Base-by-base conservation (phyloP, 495 filamentous ascomycete genomes). In the Durotheca rogersii region DNA sequence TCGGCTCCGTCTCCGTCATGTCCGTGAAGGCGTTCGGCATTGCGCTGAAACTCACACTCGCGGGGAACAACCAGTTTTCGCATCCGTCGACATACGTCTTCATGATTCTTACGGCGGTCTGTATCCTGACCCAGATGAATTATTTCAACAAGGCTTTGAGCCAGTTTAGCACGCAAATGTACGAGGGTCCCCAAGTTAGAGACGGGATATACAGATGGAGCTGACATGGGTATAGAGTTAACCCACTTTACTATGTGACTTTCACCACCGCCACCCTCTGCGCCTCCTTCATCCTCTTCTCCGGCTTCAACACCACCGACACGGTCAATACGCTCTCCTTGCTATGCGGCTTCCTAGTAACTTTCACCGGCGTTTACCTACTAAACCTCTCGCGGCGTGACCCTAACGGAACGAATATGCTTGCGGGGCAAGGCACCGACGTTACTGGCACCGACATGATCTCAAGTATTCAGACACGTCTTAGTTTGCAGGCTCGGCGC, bases 141-240 rank as follows among this genome's bases (percentile, higher is more conserved):
- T 98, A 97, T 69, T 95, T 98, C 69, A 98, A 98, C 76, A 98
- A 98, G 70, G 93, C 93, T 20, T 76, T 98, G 56, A 95, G 88
- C 70, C 89, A 95, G 62, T 98, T 96, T 72, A 90, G 89, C 11
- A 96, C 94, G 18, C 91, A 90, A 44, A 90, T 98, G 92, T 96
- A 81, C 70, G 85, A 72, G 10, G 37, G 34, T 36, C 29, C 10
- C 23, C 2, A 14, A 17, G 15, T 42, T 44, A 34, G 2, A 33
- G 15, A 14, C 27, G 33, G 4, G 11, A 30, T 38, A 29, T 12
- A 36, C 40, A 12, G n/a, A 41, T 4, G 3, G 48, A 29, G 37
- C 69, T 76, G 60, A 78, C 50, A n/a, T 32, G 0, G 37, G 57
- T 21, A 11, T 58, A 98, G 93, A 57, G 93, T 98, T 27, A 98